Base-by-base conservation (phyloP, 345 rosid species). In the Erodium maritimum region DNA sequence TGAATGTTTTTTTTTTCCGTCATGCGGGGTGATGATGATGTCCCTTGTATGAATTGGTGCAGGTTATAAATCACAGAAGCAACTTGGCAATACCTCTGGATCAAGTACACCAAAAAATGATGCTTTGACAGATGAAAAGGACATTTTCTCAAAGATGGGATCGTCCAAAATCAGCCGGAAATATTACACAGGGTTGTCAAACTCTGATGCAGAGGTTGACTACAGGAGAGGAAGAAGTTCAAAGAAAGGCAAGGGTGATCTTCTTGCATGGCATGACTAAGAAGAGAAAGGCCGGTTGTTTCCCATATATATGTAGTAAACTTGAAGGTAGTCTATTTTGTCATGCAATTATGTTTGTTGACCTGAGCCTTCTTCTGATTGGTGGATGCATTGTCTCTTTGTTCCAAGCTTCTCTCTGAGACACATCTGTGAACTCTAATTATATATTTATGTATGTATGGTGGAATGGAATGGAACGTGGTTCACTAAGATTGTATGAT, bases 181-280 rank as follows among this genome's bases (percentile, higher is more conserved):
- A 73, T 83, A 80, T 68, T 79, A 75, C 14, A 56, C 68, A 58
- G 94, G 94, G 42, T 56, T 80, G 67, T 91, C 95, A 34, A 73
- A 79, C 77, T 93, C 99, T 9, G 96, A 93, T 80, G 99, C 96
- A 34, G 99, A 93, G 80, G 70, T 93, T 10, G 99, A 93, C 65
- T 93, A 89, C 65, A 65, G 99, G 74, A 82, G 96, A 70, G 95
- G 93, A 75, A 93, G 91, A 81, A 89, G 89, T 82, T 74, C 80
- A 65, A 80, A 94, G 77, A 91, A 83, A 82, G 71, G 87, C 58
- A 87, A 76, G 85, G 90, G 77, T 76, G 84, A 90, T 63, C 73
- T 76, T 58, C 71, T 69, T n/a, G 69, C 72, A 10, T 82, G 83
- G 77, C 80, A 70, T 42, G 73, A 63, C 67, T 79, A 67, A 61